Percentiles rank a stretch among this genome's conserved stretches.
Conservation (phyloP, 108 stramenopile genomes). For the Skeletonema tropicum region DNA sequence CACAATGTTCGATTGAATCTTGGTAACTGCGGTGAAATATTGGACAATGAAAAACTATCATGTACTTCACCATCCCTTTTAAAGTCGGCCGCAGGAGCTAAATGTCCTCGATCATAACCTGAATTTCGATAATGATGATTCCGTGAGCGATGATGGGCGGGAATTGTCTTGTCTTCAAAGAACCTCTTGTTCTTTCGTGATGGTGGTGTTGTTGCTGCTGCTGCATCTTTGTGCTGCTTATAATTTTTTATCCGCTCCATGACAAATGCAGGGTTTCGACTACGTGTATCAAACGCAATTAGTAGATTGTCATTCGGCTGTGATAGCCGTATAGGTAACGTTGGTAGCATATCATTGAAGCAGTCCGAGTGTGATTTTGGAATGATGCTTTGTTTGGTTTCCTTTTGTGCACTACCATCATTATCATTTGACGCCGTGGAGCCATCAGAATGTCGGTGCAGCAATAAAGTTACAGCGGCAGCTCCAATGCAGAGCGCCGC, state of each 20-base stretch:
- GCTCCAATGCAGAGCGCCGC: slow-evolving; percentile 48
- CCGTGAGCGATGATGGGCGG: slow-evolving; percentile 58
- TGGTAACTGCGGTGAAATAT: slow-evolving; percentile 71
- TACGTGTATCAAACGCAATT: slow-evolving; percentile 84
- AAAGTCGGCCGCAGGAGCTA: slow-evolving; percentile 80
- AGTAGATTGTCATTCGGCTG: slow-evolving; percentile 71
- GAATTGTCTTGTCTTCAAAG: slow-evolving; percentile 61
- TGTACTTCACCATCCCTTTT: slow-evolving; percentile 18
- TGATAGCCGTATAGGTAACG: slow-evolving; percentile 56
- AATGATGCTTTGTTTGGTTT: background rate
- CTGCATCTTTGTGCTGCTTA: background rate
- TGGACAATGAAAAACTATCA: slow-evolving; percentile 73
- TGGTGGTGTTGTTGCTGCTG: background rate
- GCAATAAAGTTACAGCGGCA: background rate
- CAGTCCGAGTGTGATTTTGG: background rate
- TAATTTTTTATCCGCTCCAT: slow-evolving; percentile 59
- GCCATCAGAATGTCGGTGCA: slow-evolving; percentile 4
- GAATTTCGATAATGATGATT: slow-evolving; percentile 67
- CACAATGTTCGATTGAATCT: slow-evolving; percentile 67
- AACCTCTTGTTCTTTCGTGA: slow-evolving; percentile 55
- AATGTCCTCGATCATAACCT: slow-evolving; percentile 87
- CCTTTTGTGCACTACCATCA: background rate
- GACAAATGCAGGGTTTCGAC: slow-evolving; percentile 80
- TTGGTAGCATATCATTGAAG: slow-evolving; percentile 35
- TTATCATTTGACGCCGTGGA: background rate